These are phyloP conservation scores for Trichosporon sp. DNA, from an alignment of 1,284 basidiomycete species.

Conservation along the genomic window DNA sequence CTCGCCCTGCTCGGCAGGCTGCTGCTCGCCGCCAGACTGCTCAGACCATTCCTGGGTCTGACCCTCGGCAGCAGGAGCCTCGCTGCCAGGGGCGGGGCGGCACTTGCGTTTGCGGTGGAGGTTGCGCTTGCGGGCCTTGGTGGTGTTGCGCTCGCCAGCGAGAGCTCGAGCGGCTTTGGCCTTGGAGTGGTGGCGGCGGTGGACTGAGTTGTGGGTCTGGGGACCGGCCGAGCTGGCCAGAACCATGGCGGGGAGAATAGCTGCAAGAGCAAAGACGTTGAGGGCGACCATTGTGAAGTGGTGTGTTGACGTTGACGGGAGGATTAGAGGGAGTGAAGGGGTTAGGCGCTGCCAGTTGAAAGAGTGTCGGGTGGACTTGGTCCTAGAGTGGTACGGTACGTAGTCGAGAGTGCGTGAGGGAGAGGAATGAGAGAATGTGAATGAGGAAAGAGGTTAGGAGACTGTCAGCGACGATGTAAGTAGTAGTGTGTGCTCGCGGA, in stretches of 20 bases:
- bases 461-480: neutral
- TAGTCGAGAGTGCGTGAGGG: neutral
- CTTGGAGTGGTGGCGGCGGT: slow-evolving; percentile 15
- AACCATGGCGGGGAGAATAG: slow-evolving; percentile 42
- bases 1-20: neutral
- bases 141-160: slow-evolving; percentile 17
- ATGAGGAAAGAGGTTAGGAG: slow-evolving; percentile 8
- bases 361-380: slow-evolving; percentile 16
- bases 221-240: slow-evolving; percentile 24
- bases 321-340: slow-evolving; percentile 6
- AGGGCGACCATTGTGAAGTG: slow-evolving; percentile 38
- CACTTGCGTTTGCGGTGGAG: slow-evolving; percentile 14
- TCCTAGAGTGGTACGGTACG: slow-evolving; percentile 3
- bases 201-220: slow-evolving; percentile 25
- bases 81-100: neutral
- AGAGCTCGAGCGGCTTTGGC: slow-evolving; percentile 3
- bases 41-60: neutral
- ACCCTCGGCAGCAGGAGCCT: neutral
- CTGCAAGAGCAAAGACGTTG: slow-evolving; percentile 38
- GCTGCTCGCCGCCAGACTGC: slow-evolving; percentile 7
- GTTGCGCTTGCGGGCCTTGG: slow-evolving; percentile 4
- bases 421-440: neutral
- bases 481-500: slow-evolving; percentile 13
- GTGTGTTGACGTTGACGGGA: neutral
- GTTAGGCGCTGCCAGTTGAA: neutral